Base-by-base conservation (phyloP, 495 filamentous ascomycete genomes). In the Lasiosphaeris hirsuta region DNA sequence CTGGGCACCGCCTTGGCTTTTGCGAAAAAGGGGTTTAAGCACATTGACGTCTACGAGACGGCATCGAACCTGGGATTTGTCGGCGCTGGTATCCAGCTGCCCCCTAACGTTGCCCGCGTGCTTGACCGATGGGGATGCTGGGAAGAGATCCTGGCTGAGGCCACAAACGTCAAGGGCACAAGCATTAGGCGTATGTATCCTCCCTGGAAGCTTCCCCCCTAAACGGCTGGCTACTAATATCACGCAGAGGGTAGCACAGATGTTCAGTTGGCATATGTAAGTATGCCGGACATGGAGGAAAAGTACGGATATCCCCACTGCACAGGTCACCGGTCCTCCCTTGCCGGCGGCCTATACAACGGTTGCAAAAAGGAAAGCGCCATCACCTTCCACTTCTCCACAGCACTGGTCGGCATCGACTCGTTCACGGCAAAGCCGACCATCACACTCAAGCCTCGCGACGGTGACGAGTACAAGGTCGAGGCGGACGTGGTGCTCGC, bases 71-170 rank as follows among this genome's bases (percentile, higher is more conserved):
- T 92, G 3, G 89, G 89, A 33, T 92, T 92, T 55, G 87, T 92
- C 10, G 90, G 90, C 47, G 89, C 88, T 7, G 89, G 89, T 30
- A 90, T 93, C 62, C 88, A 93, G 68, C 77, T 93, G 41, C 87
- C 89, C 4, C 88, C 88, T 1, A 92, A 94, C 57, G 88, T 92
- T 76, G 83, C 83, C 19, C 84, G 87, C 0, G 85, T 94, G 17
- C 72, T 92, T 23, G 85, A 90, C 66, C 69, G 80, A 10, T 75
- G 88, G 33, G 88, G 86, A 44, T 83, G 84, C 46, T 89, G 86
- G 85, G 75, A 80, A 33, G 75, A 80, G 23, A 91, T 92, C 64
- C 80, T 80, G 54, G 74, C 71, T 10, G 87, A 90, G 58, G 81
- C 85, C 19, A 76, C 76, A 46, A 68, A 72, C 51, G 65, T 79